Conservation (phyloP, 1,284 basidiomycete genomes). For the Cerrena zonata region DNA sequence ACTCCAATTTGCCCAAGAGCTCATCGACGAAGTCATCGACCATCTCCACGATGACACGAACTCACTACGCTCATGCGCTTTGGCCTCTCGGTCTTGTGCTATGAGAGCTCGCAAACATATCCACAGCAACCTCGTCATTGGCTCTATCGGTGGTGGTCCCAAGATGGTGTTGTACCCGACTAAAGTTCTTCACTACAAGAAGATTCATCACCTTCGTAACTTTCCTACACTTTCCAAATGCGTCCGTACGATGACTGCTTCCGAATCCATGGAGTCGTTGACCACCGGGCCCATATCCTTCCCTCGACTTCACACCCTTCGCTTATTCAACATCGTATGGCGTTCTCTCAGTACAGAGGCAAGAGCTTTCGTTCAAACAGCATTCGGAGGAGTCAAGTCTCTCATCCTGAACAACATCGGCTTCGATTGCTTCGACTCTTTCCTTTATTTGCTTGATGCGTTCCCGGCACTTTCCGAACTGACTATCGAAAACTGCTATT, state of each 20-base stretch:
- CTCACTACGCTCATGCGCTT: conserved; percentile 1
- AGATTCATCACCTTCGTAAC: neutral
- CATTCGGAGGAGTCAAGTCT: neutral
- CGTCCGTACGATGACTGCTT: neutral
- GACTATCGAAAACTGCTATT: neutral
- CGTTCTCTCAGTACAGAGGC: neutral
- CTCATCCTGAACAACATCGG: neutral
- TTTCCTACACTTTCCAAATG: neutral
- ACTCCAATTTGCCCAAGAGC: conserved; percentile 3
- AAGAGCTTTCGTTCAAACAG: neutral
- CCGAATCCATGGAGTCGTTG: neutral
- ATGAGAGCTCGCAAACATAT: neutral
- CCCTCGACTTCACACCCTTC: neutral
- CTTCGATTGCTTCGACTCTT: neutral
- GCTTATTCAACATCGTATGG: neutral
- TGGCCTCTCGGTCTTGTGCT: conserved; percentile 2
- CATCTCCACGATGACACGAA: neutral
- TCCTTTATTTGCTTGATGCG: neutral
- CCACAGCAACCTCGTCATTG: conserved; percentile 6
- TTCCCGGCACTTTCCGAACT: neutral
- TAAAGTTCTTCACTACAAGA: neutral
- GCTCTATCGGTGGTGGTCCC: neutral
- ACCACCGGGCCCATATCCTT: neutral
- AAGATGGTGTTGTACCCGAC: neutral
- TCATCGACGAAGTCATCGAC: conserved; percentile 9